Evolutionary conservation across 176 grass and related monocot genomes (phyloP).

Genomic region (Musa beccarii): DNA sequence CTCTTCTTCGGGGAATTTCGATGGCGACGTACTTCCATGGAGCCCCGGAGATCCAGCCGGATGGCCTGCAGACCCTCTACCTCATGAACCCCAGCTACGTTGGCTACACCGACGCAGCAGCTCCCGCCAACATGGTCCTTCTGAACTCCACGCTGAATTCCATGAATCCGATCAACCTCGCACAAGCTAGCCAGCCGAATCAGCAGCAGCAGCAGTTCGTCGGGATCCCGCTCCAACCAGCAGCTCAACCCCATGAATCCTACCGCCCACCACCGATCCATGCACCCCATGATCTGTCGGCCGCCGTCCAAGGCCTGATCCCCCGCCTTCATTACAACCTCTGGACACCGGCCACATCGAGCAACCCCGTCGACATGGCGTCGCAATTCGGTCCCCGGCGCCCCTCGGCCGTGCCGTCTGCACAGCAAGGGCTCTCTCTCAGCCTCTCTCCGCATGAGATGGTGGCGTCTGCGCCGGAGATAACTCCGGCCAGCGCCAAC

Average conservation of each 20-base stretch:
- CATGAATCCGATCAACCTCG: conserved; percentile 45
- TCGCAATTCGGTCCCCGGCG: conserved; percentile 8
- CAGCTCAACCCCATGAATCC: conserved; percentile 24
- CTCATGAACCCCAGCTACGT: conserved; percentile 88
- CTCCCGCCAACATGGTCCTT: conserved; percentile 74
- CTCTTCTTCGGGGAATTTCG: not conserved
- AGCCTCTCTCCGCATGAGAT: conserved; percentile 79
- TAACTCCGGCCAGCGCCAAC: conserved; percentile 34
- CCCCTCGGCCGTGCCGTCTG: not conserved
- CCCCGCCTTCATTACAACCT: conserved; percentile 42
- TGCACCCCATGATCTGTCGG: conserved; percentile 4
- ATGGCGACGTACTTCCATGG: conserved; percentile 86
- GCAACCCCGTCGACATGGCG: conserved; percentile 21
- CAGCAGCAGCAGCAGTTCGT: conserved; percentile 59
- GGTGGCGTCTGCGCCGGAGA: conserved; percentile 29
- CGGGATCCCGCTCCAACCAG: conserved; percentile 63
- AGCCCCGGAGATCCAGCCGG: conserved; percentile 63
- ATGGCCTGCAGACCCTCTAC: conserved; percentile 83
- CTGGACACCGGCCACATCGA: conserved; percentile 29
- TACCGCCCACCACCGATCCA: not conserved
- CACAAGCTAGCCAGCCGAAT: conserved; percentile 26
- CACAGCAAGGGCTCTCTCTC: conserved; percentile 57
- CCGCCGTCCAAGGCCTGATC: conserved; percentile 6
- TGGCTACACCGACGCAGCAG: conserved; percentile 37
- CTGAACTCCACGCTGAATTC: conserved; percentile 69